A percentile compares a stretch with the other conserved stretches of the same genome.
Conservation (phyloP, 2,329 filamentous ascomycete species). For the Colletotrichum trifolii region DNA sequence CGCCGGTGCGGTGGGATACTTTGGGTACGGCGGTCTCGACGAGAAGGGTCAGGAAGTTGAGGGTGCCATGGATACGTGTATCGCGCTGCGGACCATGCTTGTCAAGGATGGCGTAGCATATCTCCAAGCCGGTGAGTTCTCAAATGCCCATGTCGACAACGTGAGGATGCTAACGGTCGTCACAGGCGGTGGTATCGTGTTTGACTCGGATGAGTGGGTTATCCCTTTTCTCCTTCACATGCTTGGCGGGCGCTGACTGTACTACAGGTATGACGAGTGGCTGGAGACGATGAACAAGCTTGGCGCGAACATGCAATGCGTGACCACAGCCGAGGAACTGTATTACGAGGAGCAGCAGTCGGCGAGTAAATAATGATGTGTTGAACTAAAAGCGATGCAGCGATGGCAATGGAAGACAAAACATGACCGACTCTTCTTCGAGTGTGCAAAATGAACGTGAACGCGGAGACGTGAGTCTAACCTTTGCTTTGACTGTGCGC, state of each 20-base stretch:
- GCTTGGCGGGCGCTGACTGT: neutral
- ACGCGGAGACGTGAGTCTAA: no score
- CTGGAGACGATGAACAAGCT: conserved; percentile 97
- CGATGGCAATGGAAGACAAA: neutral
- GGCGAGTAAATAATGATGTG: conserved; percentile 22
- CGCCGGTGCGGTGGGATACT: conserved; percentile 96
- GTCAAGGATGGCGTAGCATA: conserved; percentile 92
- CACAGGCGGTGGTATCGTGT: conserved; percentile 86
- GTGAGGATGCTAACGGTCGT: conserved; percentile 8
- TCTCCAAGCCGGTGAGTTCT: conserved; percentile 75
- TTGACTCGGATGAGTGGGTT: conserved; percentile 79
- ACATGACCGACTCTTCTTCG: neutral
- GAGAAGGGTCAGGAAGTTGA: conserved; percentile 72
- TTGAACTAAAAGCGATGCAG: no score
- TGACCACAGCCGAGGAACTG: conserved; percentile 83
- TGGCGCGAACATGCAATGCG: conserved; percentile 88
- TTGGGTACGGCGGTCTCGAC: conserved; percentile 83
- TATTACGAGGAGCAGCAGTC: conserved; percentile 52
- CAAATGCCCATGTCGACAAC: neutral
- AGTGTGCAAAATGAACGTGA: neutral
- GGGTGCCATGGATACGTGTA: conserved; percentile 91
- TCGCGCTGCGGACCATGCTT: conserved; percentile 89
- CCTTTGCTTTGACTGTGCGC: no score
- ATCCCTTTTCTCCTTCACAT: no score
- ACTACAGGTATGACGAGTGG: conserved; percentile 78